Base-by-base conservation (phyloP, 345 rosid genomes). In the Salix arbutifolia region DNA sequence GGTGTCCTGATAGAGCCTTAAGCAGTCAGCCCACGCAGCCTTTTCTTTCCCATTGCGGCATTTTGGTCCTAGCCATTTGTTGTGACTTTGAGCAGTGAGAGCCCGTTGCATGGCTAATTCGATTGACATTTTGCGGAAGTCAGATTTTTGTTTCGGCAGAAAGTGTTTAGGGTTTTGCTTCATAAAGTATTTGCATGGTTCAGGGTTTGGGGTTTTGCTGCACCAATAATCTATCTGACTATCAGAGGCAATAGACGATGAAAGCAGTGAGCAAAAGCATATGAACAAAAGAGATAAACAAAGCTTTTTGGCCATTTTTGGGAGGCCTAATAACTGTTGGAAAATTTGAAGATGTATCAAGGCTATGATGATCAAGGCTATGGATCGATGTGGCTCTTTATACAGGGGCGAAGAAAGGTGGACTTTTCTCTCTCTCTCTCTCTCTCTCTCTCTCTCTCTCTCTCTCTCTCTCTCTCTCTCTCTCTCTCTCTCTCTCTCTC, bases 11-110 rank as follows among this genome's bases (percentile, higher is more conserved):
- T 90, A 95, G 74, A 91, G 90, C 64, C 80, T 77, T 35, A 93
- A 75, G 79, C 99, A 95, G 72, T 95, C 99, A 4, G 88, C 84
- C 99, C 94, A 93, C 2, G 91, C 99, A 31, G 90, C 88, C 74
- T 87, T 93, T 77, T 90, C 87, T 58, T 69, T 87, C 8, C 73
- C 70, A 73, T 83, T 90, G 19, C 89, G 80, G 83, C 97, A 91
- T 76, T 89, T 88, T 0, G 87, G 76, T 3, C 93, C 93, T 7
- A 91, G 81, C 37, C 84, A 75, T 56, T 78, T 85, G 78, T 86
- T 84, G 76, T 83, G 88, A 38, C 50, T 60, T 21, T 85, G 88
- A 50, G 94, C 93, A 9, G 52, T 69, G 8, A 82, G 82, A 17
- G 96, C 98, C 30, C 86, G 77, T 26, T 90, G 88, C 81, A 91